Conservation (phyloP, 202 grass and related monocot species). For the Bolboschoenoplectus hybrid region DNA sequence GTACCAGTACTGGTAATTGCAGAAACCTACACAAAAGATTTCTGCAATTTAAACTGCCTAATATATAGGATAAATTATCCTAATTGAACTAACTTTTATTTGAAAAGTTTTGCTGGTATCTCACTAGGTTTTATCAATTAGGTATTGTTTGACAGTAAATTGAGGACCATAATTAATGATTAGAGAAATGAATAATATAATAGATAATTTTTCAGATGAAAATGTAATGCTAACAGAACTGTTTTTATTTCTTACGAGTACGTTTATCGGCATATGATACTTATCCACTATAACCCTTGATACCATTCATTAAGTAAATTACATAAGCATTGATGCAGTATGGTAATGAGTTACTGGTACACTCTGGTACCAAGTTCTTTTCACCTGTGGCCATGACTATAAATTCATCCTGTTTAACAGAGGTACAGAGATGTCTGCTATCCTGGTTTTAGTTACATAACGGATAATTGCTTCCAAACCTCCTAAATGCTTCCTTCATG, state of each 20-base stretch:
- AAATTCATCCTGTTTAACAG: not conserved
- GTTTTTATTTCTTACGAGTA: not conserved
- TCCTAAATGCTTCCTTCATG: not conserved
- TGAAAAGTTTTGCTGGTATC: not conserved
- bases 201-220: not conserved
- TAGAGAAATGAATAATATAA: not conserved
- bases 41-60: conserved; percentile 3
- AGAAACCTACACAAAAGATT: too few relatives aligned
- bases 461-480: not conserved
- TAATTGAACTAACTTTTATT: not conserved
- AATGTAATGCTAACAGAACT: not conserved
- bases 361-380: too few relatives aligned
- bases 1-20: too few relatives aligned
- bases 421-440: not conserved
- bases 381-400: not conserved
- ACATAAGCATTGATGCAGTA: not conserved
- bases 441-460: not conserved
- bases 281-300: too few relatives aligned
- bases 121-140: not conserved
- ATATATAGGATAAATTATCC: not conserved
- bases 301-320: not conserved
- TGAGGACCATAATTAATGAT: not conserved
- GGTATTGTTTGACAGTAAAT: not conserved
- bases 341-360: not conserved
- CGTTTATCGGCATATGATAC: not conserved